These are phyloP conservation scores for Sporormia fimetaria DNA, from an alignment of 495 filamentous ascomycete genomes.

Conservation along the genomic window DNA sequence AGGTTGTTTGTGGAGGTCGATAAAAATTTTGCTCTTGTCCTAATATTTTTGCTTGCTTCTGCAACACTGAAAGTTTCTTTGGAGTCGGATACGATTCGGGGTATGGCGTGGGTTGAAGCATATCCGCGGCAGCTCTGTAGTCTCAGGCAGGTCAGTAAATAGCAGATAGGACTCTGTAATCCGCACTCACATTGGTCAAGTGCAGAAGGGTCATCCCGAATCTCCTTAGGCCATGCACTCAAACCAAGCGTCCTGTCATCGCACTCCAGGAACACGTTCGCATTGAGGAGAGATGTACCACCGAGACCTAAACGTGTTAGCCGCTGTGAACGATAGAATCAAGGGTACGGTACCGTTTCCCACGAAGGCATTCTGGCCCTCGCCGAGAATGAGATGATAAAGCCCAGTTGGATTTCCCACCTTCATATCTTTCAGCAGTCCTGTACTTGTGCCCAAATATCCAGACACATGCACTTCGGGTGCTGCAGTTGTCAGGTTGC, in stretches of 20 bases:
- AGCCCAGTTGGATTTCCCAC: constrained; percentile 49
- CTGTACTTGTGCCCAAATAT: constrained; percentile 37
- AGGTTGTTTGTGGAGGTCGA: constrained; percentile 49
- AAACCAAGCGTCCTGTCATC: constrained; percentile 44
- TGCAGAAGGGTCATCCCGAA: constrained; percentile 36
- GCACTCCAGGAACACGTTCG: constrained; percentile 54
- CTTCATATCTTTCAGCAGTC: no score
- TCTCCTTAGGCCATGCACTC: constrained; percentile 49
- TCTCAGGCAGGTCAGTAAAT: constrained; percentile 30
- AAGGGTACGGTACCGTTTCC: constrained; percentile 44
- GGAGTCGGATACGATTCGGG: constrained; percentile 45
- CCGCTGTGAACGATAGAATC: not conserved
- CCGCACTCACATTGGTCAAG: constrained; percentile 42
- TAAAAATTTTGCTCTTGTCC: constrained; percentile 44
- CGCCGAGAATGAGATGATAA: constrained; percentile 52
- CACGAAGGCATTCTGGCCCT: constrained; percentile 55
- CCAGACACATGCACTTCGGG: constrained; percentile 48
- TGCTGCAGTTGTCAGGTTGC: constrained; percentile 35
- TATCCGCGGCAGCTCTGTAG: constrained; percentile 43
- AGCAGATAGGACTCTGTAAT: not conserved
- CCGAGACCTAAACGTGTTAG: constrained; percentile 41
- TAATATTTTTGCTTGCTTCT: constrained; percentile 43
- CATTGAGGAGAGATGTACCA: constrained; percentile 54
- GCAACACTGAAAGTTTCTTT: constrained; percentile 45
- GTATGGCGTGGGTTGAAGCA: constrained; percentile 50